Conservation (phyloP, 306 rosid species). For the Vachellia pachyceras region DNA sequence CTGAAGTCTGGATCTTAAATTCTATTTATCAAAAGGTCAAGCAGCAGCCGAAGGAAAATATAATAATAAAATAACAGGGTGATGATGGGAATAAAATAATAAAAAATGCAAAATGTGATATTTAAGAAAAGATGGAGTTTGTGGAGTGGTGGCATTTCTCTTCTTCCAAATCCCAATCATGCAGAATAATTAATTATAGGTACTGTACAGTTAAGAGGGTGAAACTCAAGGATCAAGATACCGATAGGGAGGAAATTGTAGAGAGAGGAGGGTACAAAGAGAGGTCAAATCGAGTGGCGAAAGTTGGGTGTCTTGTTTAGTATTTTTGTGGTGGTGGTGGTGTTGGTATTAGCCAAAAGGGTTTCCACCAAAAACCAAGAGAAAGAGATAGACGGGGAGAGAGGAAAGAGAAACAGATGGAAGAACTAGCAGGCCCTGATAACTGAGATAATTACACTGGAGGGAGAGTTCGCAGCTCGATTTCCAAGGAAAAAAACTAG, state of each 20-base stretch:
- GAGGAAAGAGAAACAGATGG: not conserved
- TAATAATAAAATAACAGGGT: not conserved
- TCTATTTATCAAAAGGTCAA: slow-evolving; percentile 14
- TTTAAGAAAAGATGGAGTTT: not conserved
- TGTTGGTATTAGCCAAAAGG: slow-evolving; percentile 53
- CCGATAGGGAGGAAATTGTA: slow-evolving; percentile 34
- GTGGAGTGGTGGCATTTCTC: slow-evolving; percentile 17
- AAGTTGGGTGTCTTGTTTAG: slow-evolving; percentile 62
- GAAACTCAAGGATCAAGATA: slow-evolving; percentile 25
- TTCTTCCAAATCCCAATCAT: slow-evolving; percentile 55
- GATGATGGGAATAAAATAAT: not conserved
- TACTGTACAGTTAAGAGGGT: slow-evolving; percentile 25
- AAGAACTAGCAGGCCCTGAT: slow-evolving; percentile 26
- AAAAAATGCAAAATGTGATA: not conserved
- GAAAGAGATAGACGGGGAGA: not conserved
- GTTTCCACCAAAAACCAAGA: slow-evolving; percentile 47
- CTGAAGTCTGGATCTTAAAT: slow-evolving; percentile 2
- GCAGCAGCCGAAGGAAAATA: not conserved
- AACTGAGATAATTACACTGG: slow-evolving; percentile 54
- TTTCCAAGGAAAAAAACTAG: slow-evolving; percentile 30
- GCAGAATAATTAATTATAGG: slow-evolving; percentile 32
- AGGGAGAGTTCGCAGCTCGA: slow-evolving; percentile 46
- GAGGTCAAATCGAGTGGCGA: slow-evolving; percentile 89
- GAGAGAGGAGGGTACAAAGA: slow-evolving; percentile 31
- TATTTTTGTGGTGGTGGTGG: slow-evolving; percentile 67